A percentile compares a stretch with the other conserved stretches of the same genome.
phyloP scores from a whole-genome alignment of 2,329 filamentous ascomycete genomes.

The Sclerotinia glacialis region DNA sequence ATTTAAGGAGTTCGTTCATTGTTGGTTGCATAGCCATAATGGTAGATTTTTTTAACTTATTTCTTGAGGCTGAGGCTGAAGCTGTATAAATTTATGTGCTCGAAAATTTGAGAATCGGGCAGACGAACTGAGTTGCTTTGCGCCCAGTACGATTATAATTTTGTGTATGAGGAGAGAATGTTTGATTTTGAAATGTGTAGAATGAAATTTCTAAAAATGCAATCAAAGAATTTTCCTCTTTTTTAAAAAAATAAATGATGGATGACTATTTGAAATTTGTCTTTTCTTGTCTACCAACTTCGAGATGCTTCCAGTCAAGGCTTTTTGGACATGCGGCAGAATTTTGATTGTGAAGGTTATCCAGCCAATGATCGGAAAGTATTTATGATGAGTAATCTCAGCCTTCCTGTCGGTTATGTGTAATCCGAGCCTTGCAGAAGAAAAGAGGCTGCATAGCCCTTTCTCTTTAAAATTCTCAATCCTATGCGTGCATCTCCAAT shows the following conservation, averaged over 20 bases:
- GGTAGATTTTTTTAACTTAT: background rate
- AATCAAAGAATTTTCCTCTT: background rate
- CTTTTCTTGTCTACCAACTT: slow-evolving; percentile 5
- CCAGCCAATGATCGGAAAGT: too few relatives aligned
- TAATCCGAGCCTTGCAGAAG: too few relatives aligned
- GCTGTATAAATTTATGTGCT: background rate
- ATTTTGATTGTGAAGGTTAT: background rate
- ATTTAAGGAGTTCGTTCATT: slow-evolving; percentile 41
- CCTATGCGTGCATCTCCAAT: too few relatives aligned
- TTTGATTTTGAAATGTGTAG: background rate
- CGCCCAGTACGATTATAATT: background rate
- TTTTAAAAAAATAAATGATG: background rate
- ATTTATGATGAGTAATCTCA: too few relatives aligned
- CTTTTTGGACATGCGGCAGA: slow-evolving; percentile 7
- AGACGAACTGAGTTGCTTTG: slow-evolving; percentile 3
- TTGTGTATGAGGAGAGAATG: background rate
- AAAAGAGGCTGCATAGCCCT: too few relatives aligned
- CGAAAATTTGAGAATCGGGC: background rate
- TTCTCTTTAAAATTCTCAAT: too few relatives aligned
- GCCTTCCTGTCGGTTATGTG: too few relatives aligned
- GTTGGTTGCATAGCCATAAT: slow-evolving; percentile 34
- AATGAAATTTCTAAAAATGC: background rate
- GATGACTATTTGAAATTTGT: background rate
- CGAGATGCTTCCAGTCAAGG: slow-evolving; percentile 11
- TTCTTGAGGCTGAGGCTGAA: background rate